phyloP scores from a whole-genome alignment of 2,329 filamentous ascomycete species.

The Exophiala lecanii-corni region DNA sequence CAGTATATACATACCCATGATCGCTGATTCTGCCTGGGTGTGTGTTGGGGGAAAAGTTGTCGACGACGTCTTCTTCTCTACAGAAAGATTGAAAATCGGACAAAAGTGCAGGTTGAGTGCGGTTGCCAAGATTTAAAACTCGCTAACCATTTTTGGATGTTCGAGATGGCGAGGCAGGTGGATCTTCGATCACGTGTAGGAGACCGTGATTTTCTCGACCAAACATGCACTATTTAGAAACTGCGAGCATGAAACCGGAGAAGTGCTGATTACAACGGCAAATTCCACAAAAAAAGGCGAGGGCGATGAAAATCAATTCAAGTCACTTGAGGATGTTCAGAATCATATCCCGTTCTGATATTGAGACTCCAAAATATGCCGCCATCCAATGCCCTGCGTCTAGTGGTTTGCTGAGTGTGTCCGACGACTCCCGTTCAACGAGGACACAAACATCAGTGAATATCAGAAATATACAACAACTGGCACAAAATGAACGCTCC shows the following conservation, averaged over 20 bases:
- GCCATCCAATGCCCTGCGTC: conserved; percentile 7
- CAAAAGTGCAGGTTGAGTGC: conserved; percentile 14
- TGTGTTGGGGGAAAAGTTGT: conserved; percentile 15
- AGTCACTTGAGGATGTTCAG: too few species aligned
- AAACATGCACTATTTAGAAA: too few species aligned
- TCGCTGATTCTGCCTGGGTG: conserved; percentile 20
- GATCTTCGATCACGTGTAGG: neutral
- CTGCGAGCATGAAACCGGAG: too few species aligned
- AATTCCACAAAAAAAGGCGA: too few species aligned
- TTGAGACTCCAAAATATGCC: conserved; percentile 14
- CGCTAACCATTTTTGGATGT: conserved; percentile 6
- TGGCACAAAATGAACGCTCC: too few species aligned
- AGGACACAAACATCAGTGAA: too few species aligned
- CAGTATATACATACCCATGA: conserved; percentile 23
- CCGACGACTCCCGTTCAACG: conserved; percentile 17
- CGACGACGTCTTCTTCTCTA: conserved; percentile 17
- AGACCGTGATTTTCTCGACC: too few species aligned
- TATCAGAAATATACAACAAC: too few species aligned
- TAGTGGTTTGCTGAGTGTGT: conserved; percentile 8
- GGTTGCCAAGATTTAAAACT: conserved; percentile 18
- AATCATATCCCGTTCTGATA: neutral
- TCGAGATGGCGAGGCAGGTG: too few species aligned
- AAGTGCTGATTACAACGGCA: too few species aligned
- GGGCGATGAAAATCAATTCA: too few species aligned
- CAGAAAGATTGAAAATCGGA: conserved; percentile 9